Evolutionary conservation across 2,329 filamentous ascomycete species (phyloP), one percentile per base, ranked within the genome.

Genomic region (Penicillium sp.): DNA sequence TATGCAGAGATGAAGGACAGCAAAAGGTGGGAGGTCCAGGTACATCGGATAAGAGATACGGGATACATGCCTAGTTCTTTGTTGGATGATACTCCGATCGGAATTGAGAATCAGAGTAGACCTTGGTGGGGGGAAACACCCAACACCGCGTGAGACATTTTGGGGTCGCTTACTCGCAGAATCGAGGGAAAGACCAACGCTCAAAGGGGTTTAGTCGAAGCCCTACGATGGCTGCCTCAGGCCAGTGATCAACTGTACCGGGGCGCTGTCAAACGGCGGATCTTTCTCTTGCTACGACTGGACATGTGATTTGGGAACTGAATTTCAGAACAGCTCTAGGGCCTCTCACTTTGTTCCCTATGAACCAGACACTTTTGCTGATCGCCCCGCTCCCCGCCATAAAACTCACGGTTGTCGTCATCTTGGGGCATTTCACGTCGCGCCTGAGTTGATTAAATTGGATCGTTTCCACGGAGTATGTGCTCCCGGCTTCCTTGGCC

Each of bases 1-100:
- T 78, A 74, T 56, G 58, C 25, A 2, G 28, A 30, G 10, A 65
- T 56, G 52, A 51, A 48, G 35, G n/a, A 30, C 13, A 30, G 38
- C 13, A 54, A 57, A 27, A 50, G 49, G 1, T 62, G 52, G 50
- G 20, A 44, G 25, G 24, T 52, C 1, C n/a, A 9, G n/a, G n/a
- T 36, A 14, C n/a, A 6, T 35, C 2, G 11, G n/a, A 35, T 5
- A 10, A 35, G 31, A 16, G 31, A 46, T 36, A 1, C 6, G 3
- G 52, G 49, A 57, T 5, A n/a, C n/a, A n/a, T 5, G n/a, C 3
- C 20, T 49, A n/a, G n/a, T n/a, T n/a, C n/a, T n/a, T n/a, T n/a
- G n/a, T n/a, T n/a, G n/a, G n/a, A n/a, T n/a, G n/a, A n/a, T n/a
- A n/a, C n/a, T n/a, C n/a, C n/a, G n/a, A n/a, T n/a, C n/a, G n/a